Evolutionary conservation across 1,284 basidiomycete species (phyloP).

Genomic region (Kwoniella shivajii): DNA sequence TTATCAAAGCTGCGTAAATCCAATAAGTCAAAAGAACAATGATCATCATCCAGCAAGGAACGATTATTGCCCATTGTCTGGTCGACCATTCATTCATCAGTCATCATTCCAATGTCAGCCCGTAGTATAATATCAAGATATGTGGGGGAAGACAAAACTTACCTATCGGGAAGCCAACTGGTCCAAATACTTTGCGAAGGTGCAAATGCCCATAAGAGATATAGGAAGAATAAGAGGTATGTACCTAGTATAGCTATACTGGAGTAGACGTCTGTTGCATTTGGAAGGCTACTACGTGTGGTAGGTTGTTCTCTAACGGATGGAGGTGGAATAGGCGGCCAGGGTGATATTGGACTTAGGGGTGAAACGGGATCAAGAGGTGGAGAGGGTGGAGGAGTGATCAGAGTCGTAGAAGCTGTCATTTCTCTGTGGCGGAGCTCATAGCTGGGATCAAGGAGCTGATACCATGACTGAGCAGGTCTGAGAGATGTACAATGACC

Average conservation of each 20-base stretch:
- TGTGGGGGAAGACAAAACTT: slow-evolving; percentile 28
- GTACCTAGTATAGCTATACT: slow-evolving; percentile 81
- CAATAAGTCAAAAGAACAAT: slow-evolving; percentile 74
- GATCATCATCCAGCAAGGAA: slow-evolving; percentile 78
- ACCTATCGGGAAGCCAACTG: slow-evolving; percentile 84
- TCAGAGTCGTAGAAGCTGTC: background rate
- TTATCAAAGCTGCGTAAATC: slow-evolving; percentile 72
- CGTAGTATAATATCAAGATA: background rate
- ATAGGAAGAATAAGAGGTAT: slow-evolving; percentile 68
- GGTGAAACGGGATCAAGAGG: slow-evolving; percentile 10
- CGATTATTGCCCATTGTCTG: slow-evolving; percentile 81
- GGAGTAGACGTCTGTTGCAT: slow-evolving; percentile 72
- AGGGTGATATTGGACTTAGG: slow-evolving; percentile 17
- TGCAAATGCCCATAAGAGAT: slow-evolving; percentile 67
- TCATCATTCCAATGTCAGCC: background rate
- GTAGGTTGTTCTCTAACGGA: background rate
- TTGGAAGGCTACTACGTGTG: slow-evolving; percentile 21
- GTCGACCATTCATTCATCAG: background rate
- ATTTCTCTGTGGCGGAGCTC: too few species aligned
- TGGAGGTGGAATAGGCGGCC: slow-evolving; percentile 15
- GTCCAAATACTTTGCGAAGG: slow-evolving; percentile 65
- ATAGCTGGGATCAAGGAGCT: too few species aligned
- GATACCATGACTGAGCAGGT: too few species aligned
- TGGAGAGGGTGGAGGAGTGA: background rate
- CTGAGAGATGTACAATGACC: too few species aligned